Percentiles rank a stretch among this genome's conserved stretches.
These are phyloP conservation scores for Penicillium digitatum DNA, from an alignment of 2,329 filamentous ascomycete genomes.

Conservation along the genomic window DNA sequence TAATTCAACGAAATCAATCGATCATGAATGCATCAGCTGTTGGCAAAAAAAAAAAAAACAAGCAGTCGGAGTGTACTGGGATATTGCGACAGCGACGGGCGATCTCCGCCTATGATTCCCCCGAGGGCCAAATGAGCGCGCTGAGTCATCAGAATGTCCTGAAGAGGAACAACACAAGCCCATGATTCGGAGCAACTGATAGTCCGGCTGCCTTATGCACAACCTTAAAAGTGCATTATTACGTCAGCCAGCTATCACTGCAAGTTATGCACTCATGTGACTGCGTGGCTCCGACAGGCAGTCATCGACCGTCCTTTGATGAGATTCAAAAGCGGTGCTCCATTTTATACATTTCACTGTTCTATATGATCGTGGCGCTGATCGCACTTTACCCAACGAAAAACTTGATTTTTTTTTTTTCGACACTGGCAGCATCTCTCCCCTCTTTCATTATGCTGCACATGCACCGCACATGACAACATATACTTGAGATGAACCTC, in stretches of 20 bases:
- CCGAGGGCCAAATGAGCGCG: not conserved
- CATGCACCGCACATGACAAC: slow-evolving; percentile 6
- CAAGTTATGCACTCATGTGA: slow-evolving; percentile 9
- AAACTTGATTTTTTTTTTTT: not conserved
- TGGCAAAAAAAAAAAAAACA: slow-evolving; percentile 6
- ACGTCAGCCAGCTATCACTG: not conserved
- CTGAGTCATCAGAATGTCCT: slow-evolving; percentile 2
- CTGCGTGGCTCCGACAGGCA: slow-evolving; percentile 5
- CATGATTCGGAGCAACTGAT: not conserved
- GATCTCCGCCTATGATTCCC: not conserved
- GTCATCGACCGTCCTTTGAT: not conserved
- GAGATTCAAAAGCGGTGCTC: not conserved
- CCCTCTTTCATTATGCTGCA: slow-evolving; percentile 12
- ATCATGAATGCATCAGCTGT: slow-evolving; percentile 6
- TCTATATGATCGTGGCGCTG: not conserved
- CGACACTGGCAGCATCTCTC: not conserved
- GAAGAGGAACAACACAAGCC: slow-evolving; percentile 1
- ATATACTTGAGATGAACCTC: slow-evolving; percentile 20
- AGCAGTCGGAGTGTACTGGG: not conserved
- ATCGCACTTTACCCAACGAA: not conserved
- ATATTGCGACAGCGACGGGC: slow-evolving; percentile 3
- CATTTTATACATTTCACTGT: not conserved
- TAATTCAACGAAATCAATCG: slow-evolving; percentile 10
- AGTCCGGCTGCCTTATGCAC: not conserved
- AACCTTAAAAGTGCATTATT: not conserved